Conservation (phyloP, 2,329 filamentous ascomycete genomes). For the Cladosporium velox region DNA sequence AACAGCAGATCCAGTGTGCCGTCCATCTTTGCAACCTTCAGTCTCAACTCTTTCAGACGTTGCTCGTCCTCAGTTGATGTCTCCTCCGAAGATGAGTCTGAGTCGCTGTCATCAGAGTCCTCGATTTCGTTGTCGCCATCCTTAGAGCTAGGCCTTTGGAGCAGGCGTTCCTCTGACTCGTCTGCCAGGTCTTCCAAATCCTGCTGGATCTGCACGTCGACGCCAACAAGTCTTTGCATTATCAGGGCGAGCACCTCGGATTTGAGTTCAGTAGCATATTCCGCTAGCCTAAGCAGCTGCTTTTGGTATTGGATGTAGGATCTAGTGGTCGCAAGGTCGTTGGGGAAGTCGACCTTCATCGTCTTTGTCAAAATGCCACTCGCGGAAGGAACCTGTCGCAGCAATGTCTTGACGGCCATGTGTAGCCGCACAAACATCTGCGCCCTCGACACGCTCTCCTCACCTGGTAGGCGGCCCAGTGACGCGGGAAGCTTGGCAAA, state of each 20-base stretch:
- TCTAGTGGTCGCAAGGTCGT: conserved; percentile 66
- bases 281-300: conserved; percentile 75
- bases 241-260: conserved; percentile 81
- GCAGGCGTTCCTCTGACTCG: conserved; percentile 73
- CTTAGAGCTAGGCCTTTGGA: conserved; percentile 53
- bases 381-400: conserved; percentile 79
- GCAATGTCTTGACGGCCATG: conserved; percentile 70
- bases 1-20: conserved; percentile 87
- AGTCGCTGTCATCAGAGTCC: conserved; percentile 64
- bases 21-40: conserved; percentile 89
- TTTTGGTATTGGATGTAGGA: conserved; percentile 85
- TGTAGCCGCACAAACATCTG: conserved; percentile 75
- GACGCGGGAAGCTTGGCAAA: conserved; percentile 65
- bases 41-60: conserved; percentile 70
- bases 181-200: conserved; percentile 93
- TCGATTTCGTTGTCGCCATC: conserved; percentile 55
- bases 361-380: conserved; percentile 65
- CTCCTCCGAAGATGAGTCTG: conserved; percentile 64
- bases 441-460: conserved; percentile 60
- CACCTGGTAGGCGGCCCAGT: conserved; percentile 55
- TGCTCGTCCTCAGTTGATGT: conserved; percentile 58
- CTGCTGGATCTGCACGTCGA: conserved; percentile 92
- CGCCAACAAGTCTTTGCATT: conserved; percentile 83
- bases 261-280: conserved; percentile 75
- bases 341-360: conserved; percentile 38